Base-by-base conservation (phyloP, 2,329 filamentous ascomycete species). In the Cladorrhinum sp. region DNA sequence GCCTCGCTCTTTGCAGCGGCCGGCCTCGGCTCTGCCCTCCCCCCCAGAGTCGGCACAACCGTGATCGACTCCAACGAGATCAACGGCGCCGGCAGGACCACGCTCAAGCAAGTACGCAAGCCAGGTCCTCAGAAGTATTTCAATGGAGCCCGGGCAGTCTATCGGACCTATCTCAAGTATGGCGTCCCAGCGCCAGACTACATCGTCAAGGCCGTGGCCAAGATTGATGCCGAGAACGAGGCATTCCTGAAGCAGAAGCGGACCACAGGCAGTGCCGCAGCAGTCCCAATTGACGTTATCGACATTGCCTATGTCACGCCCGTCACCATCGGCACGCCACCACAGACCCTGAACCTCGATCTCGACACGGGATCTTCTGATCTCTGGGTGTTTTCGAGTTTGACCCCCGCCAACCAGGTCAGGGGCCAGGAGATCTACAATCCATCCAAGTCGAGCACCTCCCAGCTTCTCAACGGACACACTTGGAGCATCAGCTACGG, bases 331-430 rank as follows among this genome's bases (percentile, higher is more conserved):
- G 76, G 76, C 13, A 75, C 69, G 1, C 68, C 68, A 8, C 61
- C 67, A 3, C 68, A 70, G 50, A 67, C 62, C 9, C 65, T 70
- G 9, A 61, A 65, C 50, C 65, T 70, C 25, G 68, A 69, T 58
- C 64, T 70, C 25, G 68, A 69, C 61, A 69, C 67, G 6, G 68
- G 68, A 12, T 70, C 68, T 3, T 69, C 67, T 1, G 67, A 70
- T 61, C 70, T 80, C 16, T 79, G 79, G 79, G 79, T 81, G 0
- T 80, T 80, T 65, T 77, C 75, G 36, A 71, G 67, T 58, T 67
- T 72, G 60, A 71, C 70, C 1, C 73, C 74, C 2, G 8, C 55
- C 2, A 65, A 58, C 18, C 71, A 78, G 54, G 66, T 76, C 27
- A 70, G 69, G n/a, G 77, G 77, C 0, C 78, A 81, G 58, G 66